These are phyloP conservation scores for Pseudogymnoascus sp. DNA, from an alignment of 2,329 filamentous ascomycete species.

Conservation along the genomic window DNA sequence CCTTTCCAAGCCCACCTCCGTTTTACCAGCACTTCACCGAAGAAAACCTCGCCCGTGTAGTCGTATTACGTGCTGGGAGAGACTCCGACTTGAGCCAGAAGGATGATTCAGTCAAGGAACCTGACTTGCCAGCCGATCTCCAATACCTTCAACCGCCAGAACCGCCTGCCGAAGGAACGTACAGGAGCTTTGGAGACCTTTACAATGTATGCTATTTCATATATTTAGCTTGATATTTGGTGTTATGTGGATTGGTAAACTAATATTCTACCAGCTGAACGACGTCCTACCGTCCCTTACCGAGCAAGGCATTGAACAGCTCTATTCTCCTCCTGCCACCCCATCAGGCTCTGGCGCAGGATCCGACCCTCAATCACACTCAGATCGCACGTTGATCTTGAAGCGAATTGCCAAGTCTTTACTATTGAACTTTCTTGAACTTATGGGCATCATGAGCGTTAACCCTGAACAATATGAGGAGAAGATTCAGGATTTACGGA, in stretches of 20 bases:
- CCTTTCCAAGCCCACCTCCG: conserved; percentile 78
- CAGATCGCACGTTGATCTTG: conserved; percentile 59
- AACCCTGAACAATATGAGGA: conserved; percentile 57
- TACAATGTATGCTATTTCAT: conserved; percentile 42
- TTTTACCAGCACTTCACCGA: conserved; percentile 86
- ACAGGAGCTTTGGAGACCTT: conserved; percentile 64
- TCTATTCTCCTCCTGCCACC: conserved; percentile 39
- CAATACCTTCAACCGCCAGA: conserved; percentile 72
- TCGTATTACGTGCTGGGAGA: conserved; percentile 34
- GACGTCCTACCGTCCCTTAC: conserved; percentile 60
- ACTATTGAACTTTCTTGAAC: conserved; percentile 80
- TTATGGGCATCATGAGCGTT: conserved; percentile 63
- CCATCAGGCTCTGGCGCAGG: conserved; percentile 36
- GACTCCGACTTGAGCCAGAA: not conserved
- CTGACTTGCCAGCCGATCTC: conserved; percentile 43
- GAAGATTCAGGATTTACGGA: conserved; percentile 72
- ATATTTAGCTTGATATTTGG: not conserved
- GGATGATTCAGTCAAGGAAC: not conserved
- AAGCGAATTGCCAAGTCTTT: conserved; percentile 76
- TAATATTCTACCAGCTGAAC: conserved; percentile 35
- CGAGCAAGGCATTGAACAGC: conserved; percentile 62
- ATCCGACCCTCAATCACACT: conserved; percentile 29
- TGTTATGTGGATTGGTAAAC: conserved; percentile 9
- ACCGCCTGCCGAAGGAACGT: conserved; percentile 62
- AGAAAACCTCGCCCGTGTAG: conserved; percentile 58